phyloP scores from a whole-genome alignment of 192 early-diverging fungal genomes.

The Coemansia sp. region DNA sequence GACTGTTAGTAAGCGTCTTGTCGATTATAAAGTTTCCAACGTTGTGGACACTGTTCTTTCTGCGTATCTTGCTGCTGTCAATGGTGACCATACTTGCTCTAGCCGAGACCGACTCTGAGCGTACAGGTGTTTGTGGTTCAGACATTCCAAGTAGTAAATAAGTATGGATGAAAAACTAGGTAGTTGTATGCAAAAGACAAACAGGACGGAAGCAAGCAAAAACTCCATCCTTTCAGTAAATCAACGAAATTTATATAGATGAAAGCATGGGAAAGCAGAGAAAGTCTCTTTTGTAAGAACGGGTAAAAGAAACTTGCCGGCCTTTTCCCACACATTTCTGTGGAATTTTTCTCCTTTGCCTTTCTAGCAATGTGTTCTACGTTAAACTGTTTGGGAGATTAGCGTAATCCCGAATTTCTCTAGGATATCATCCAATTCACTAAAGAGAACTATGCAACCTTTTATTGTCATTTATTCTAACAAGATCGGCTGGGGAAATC shows the following conservation, averaged over 20 bases:
- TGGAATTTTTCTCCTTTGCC: no score
- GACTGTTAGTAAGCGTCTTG: slow-evolving; percentile 1
- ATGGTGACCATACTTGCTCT: background rate
- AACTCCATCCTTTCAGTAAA: no score
- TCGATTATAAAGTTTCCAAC: slow-evolving; percentile 5
- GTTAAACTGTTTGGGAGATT: no score
- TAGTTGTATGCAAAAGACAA: background rate
- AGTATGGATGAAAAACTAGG: no score
- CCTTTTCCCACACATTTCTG: background rate
- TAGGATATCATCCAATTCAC: no score
- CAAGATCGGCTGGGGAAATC: no score
- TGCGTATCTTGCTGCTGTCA: slow-evolving; percentile 1
- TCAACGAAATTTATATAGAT: no score
- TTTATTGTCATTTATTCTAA: no score
- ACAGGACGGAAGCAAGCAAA: background rate
- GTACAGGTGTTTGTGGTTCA: slow-evolving; percentile 1
- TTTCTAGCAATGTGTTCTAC: no score
- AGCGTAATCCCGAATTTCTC: no score
- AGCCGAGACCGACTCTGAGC: slow-evolving; percentile 2
- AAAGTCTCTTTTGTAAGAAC: background rate
- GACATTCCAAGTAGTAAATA: background rate
- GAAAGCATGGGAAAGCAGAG: slow-evolving; percentile 9
- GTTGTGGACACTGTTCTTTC: background rate
- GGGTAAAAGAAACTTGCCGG: background rate
- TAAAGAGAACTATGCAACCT: no score